Conservation (phyloP, 352 stramenopile genomes). For the Pythium monospermum region DNA sequence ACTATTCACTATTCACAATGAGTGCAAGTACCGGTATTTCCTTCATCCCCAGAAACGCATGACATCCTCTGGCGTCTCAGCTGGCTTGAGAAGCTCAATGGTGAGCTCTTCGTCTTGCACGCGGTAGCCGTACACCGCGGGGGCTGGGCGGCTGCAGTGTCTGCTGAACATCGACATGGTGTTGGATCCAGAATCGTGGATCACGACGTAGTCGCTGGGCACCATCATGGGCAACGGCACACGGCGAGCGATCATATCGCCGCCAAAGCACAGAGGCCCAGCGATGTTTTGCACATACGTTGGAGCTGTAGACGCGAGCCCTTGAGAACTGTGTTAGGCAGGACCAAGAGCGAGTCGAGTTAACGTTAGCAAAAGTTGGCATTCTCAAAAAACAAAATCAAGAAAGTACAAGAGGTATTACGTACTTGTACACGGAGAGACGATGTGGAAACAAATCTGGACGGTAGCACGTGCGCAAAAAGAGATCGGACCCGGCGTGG, state of each 20-base stretch:
- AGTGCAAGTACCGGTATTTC: no score
- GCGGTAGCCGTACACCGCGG: conserved; percentile 80
- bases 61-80: conserved; percentile 67
- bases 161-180: conserved; percentile 85
- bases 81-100: conserved; percentile 67
- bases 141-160: conserved; percentile 80
- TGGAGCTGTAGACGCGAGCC: conserved; percentile 37
- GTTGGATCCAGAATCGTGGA: conserved; percentile 86
- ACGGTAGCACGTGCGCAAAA: conserved; percentile 84
- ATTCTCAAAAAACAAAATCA: not conserved
- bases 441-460: conserved; percentile 76
- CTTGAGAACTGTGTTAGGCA: conserved; percentile 40
- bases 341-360: no score
- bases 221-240: conserved; percentile 55
- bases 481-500: conserved; percentile 88
- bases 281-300: conserved; percentile 72
- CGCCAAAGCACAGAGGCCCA: conserved; percentile 89
- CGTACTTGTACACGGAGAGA: conserved; percentile 79
- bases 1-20: no score
- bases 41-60: conserved; percentile 73
- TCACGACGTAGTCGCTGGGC: conserved; percentile 76
- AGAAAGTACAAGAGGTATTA: conserved; percentile 2
- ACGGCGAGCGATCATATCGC: conserved; percentile 78
- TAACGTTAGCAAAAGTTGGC: no score
- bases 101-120: conserved; percentile 38